Base-by-base conservation (phyloP, 2,329 filamentous ascomycete genomes). In the Sporothrix brunneoviolacea region DNA sequence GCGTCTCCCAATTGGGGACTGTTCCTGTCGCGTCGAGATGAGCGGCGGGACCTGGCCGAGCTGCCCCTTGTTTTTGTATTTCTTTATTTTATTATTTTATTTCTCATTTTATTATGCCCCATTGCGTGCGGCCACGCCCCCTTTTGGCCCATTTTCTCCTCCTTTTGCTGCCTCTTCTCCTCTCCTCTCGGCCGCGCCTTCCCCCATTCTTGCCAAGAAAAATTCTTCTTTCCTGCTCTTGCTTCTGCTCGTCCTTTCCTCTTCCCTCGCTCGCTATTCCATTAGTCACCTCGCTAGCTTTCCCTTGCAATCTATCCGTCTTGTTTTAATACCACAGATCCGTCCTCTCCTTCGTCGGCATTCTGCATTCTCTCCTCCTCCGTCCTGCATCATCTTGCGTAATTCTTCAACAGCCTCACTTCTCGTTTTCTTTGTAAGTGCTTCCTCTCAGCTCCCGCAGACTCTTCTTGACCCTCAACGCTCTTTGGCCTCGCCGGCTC, bases 101-200 rank as follows among this genome's bases (percentile, higher is more conserved):
- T 48, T 21, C 21, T 48, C 45, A 48, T 41, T 40, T 48, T 35
- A 40, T 48, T 47, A 24, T 22, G 33, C 44, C 44, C 44, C 44
- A 47, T 47, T 24, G 32, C 44, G 38, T 21, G 44, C 18, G 35
- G 35, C 35, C 37, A 22, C 24, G 19, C 19, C 18, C 9, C n/a
- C 19, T 7, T 24, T 21, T 33, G 45, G 45, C 27, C 45, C 36
- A 33, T 28, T 28, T 10, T 28, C 24, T 5, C 10, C 24, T 28
- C 21, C 5, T 35, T 32, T 22, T 27, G n/a, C 27, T 30, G 8
- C 28, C 12, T 12, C 21, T 8, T 18, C 28, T 27, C 18, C 24
- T 22, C 22, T 8, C 19, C 13, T 24, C 44, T 21, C 24, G 22
- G 13, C 36, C 10, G 30, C 43, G n/a, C 41, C 27, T 44, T 16